These are phyloP conservation scores for Brassica juncea DNA, from an alignment of 345 rosid species.

Conservation along the genomic window DNA sequence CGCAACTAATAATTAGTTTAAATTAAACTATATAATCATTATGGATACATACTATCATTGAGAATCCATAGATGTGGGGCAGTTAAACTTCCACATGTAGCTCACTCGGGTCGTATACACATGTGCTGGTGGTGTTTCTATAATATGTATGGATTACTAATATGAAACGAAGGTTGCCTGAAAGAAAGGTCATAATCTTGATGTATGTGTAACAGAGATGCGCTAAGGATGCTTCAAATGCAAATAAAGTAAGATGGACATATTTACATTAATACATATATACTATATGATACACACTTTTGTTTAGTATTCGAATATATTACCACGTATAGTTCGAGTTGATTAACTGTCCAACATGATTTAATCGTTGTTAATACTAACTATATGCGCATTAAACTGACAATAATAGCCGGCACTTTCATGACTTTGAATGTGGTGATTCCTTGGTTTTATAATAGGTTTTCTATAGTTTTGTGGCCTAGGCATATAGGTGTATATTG, in stretches of 20 bases:
- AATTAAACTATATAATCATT: conserved; percentile 19
- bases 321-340: not conserved
- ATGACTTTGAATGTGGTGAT: not conserved
- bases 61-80: conserved; percentile 38
- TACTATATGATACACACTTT: not conserved
- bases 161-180: conserved; percentile 25
- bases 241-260: not conserved
- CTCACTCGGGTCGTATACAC: conserved; percentile 19
- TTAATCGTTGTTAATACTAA: not conserved
- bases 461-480: not conserved
- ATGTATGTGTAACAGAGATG: not conserved
- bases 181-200: conserved; percentile 22
- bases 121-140: conserved; percentile 15
- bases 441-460: not conserved
- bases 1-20: conserved; percentile 24
- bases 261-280: not conserved
- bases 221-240: conserved; percentile 1
- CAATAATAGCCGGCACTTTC: not conserved
- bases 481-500: not conserved
- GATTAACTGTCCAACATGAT: not conserved
- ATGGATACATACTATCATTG: conserved; percentile 23
- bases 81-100: conserved; percentile 38
- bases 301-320: not conserved
- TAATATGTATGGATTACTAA: not conserved
- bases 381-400: not conserved